Base-by-base conservation (phyloP, 371 early-diverging fungal species). In the Nematocida sp. region DNA sequence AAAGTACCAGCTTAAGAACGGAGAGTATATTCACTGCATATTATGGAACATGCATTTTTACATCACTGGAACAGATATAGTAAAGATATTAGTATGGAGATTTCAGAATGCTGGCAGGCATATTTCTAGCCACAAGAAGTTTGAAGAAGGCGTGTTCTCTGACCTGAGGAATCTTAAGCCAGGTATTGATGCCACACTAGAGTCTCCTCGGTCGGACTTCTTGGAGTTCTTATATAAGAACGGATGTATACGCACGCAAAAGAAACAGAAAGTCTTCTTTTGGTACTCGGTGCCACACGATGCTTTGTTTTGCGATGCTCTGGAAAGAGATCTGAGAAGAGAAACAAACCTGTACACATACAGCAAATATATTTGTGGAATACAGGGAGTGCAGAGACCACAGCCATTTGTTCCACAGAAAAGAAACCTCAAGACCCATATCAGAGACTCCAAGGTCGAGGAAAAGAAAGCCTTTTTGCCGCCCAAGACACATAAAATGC, bases 261-360 rank as follows among this genome's bases (percentile, higher is more conserved):
- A 96, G 86, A 98, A 98, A 84, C 85, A 86, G 64, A 97, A 97
- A 78, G 99, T 99, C 17, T 97, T 97, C 82, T 93, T 88, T 81
- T 98, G 96, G 96, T 90, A 89, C 82, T 89, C 91, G 38, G 96
- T 96, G 2, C 93, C 91, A 19, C 95, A 95, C 83, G 96, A 96
- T 82, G 85, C 90, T 41, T 86, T 94, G 47, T 93, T 93, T 79
- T 86, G 91, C 60, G 99, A 98, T 84, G 96, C 96, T 21, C 86
- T 96, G 40, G 96, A 98, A 83, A 88, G 99, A 53, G 96, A 98
- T 82, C 83, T 96, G 34, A 91, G 94, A 84, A 87, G 96, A 53
- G 96, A 95, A 84, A 80, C 79, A 15, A 78, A 78, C 40, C 51
- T 84, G 19, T 78, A 78, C 58, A 70, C 82, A 4, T 84, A 81